Percentiles rank a stretch among this genome's conserved stretches.
Evolutionary conservation across 2,329 filamentous ascomycete genomes (phyloP).

Genomic region (Harringtonia aguacate): DNA sequence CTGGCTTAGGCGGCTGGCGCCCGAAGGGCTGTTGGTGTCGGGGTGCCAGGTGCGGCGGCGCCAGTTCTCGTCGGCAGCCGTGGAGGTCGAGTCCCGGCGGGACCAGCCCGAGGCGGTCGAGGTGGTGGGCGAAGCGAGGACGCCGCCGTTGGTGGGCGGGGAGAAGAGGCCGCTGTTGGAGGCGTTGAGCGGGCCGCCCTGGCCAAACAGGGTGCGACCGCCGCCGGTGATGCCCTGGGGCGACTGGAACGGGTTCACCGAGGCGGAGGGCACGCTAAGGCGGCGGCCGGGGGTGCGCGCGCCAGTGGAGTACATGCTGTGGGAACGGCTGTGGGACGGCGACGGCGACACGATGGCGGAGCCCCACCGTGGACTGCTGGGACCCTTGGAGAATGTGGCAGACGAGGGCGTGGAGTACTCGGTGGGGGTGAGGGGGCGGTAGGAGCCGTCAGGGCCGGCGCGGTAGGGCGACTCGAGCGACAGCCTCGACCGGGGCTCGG

Average conservation of each 20-base stretch:
- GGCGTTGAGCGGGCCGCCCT: slow-evolving; percentile 44
- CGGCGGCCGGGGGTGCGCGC: slow-evolving; percentile 60
- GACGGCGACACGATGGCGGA: slow-evolving; percentile 62
- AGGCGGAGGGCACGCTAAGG: slow-evolving; percentile 66
- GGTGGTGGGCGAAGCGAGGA: slow-evolving; percentile 54
- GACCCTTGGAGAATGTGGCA: slow-evolving; percentile 66
- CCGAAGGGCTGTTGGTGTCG: slow-evolving; percentile 42
- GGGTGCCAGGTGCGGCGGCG: slow-evolving; percentile 87
- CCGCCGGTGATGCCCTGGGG: slow-evolving; percentile 46
- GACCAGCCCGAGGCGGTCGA: slow-evolving; percentile 48
- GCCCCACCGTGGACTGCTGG: slow-evolving; percentile 66
- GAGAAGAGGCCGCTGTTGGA: slow-evolving; percentile 44
- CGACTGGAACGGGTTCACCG: slow-evolving; percentile 61
- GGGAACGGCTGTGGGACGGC: slow-evolving; percentile 55
- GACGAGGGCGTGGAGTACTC: slow-evolving; percentile 78
- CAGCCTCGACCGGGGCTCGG: slow-evolving; percentile 55
- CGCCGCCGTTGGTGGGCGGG: slow-evolving; percentile 41
- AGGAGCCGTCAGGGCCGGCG: slow-evolving; percentile 52
- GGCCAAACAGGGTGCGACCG: slow-evolving; percentile 41
- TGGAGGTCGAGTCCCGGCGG: slow-evolving; percentile 53
- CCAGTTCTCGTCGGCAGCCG: slow-evolving; percentile 61
- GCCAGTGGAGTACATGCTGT: slow-evolving; percentile 58
- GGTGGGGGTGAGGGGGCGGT: slow-evolving; percentile 56
- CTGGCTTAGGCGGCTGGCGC: slow-evolving; percentile 64
- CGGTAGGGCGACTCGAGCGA: slow-evolving; percentile 56